Evolutionary conservation across 352 stramenopile genomes (phyloP).

Genomic region (Pythium coloratum): DNA sequence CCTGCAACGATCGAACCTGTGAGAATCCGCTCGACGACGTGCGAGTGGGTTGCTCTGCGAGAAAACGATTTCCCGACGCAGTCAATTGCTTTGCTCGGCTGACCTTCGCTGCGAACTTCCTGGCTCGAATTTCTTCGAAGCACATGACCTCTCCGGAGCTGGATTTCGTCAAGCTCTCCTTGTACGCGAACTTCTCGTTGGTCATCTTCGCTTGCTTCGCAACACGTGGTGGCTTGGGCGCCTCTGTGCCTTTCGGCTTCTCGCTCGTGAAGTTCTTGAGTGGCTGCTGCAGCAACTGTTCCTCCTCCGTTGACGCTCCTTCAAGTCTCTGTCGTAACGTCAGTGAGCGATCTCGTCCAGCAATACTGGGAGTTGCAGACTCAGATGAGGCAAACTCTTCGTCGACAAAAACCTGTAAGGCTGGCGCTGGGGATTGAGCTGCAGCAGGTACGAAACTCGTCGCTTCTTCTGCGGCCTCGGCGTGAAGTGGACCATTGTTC

Average conservation of each 20-base stretch:
- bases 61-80: constrained; percentile 16
- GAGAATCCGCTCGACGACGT: neutral
- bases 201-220: constrained; percentile 4
- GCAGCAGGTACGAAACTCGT: neutral
- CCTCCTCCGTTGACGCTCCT: constrained; percentile 67
- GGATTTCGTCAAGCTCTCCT: constrained; percentile 43
- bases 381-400: constrained; percentile 46
- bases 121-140: constrained; percentile 81
- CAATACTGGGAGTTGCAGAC: constrained; percentile 18
- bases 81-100: neutral
- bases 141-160: constrained; percentile 50
- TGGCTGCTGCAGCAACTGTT: constrained; percentile 70
- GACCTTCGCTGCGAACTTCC: constrained; percentile 7
- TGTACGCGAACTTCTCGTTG: constrained; percentile 39
- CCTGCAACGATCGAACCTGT: neutral
- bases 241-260: neutral
- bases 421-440: constrained; percentile 10
- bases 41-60: constrained; percentile 7
- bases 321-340: constrained; percentile 76
- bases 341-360: constrained; percentile 47
- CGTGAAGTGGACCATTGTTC: constrained; percentile 34
- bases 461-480: neutral
- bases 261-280: constrained; percentile 69
- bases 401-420: constrained; percentile 80
- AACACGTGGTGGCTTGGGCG: constrained; percentile 13